A percentile compares a stretch with the other conserved stretches of the same genome.
phyloP scores from a whole-genome alignment of 225 moss, liverwort and hornwort genomes.

The Sphagnum contortum region DNA sequence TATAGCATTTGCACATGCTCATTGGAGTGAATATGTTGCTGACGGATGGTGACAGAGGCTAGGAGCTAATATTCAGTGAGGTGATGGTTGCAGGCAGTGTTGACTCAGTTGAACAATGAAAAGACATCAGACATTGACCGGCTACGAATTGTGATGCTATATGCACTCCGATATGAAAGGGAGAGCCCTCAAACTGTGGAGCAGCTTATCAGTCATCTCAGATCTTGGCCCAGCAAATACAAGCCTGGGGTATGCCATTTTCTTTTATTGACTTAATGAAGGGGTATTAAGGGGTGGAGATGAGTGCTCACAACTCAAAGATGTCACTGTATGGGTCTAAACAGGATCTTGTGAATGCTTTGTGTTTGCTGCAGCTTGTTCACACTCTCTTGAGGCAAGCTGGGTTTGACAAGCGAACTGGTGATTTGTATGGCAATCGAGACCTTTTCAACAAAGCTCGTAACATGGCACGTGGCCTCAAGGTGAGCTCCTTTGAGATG shows the following conservation, averaged over 20 bases:
- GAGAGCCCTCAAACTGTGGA: conserved; percentile 93
- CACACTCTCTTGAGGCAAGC: conserved; percentile 75
- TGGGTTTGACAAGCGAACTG: conserved; percentile 92
- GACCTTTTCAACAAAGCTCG: conserved; percentile 91
- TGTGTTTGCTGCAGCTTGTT: conserved; percentile 54
- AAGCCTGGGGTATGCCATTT: conserved; percentile 69
- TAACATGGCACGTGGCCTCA: conserved; percentile 94
- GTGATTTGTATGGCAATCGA: conserved; percentile 92
- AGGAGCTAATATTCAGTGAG: conserved; percentile 7
- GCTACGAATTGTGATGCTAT: conserved; percentile 87
- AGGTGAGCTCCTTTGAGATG: conserved; percentile 29
- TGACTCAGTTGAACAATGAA: conserved; percentile 83
- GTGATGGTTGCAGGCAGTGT: conserved; percentile 70
- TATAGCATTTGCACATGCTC: too few species aligned
- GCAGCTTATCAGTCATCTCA: conserved; percentile 71
- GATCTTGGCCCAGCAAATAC: conserved; percentile 54
- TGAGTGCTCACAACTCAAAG: neutral
- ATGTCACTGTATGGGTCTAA: neutral
- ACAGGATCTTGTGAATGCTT: too few species aligned
- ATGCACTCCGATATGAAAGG: conserved; percentile 92
- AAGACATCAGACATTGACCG: conserved; percentile 77
- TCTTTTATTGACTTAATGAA: neutral
- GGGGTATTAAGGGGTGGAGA: neutral
- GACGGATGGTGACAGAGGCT: neutral
- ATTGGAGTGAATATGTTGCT: too few species aligned